Evolutionary conservation across 2,329 filamentous ascomycete species (phyloP).

Genomic region (Trematosphaeria pertusa): DNA sequence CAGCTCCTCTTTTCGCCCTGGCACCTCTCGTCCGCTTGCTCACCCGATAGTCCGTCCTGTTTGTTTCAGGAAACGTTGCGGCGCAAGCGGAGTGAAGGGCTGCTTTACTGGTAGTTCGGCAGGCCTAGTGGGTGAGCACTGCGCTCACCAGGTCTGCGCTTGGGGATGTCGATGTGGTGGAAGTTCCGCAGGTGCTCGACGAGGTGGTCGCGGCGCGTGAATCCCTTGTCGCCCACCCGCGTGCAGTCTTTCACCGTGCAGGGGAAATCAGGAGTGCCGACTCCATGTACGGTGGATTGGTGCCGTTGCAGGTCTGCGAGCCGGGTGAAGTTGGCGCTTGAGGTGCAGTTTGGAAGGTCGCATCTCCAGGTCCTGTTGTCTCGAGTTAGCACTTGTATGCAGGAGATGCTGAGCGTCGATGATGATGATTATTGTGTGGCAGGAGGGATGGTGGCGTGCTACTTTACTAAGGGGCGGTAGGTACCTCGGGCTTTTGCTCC

Average conservation of each 20-base stretch:
- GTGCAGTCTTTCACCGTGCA: slow-evolving; percentile 39
- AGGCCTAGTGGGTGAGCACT: slow-evolving; percentile 37
- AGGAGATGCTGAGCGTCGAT: too few species aligned
- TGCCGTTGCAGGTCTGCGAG: slow-evolving; percentile 46
- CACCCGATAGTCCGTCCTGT: slow-evolving; percentile 9
- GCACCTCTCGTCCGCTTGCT: slow-evolving; percentile 12
- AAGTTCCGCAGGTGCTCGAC: slow-evolving; percentile 64
- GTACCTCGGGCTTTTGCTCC: slow-evolving; percentile 29
- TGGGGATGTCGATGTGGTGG: slow-evolving; percentile 58
- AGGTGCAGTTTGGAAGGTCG: slow-evolving; percentile 37
- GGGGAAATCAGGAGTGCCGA: slow-evolving; percentile 38
- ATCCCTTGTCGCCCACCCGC: slow-evolving; percentile 53
- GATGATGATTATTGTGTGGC: background rate
- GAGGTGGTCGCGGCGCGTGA: slow-evolving; percentile 64
- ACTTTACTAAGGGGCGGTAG: too few species aligned
- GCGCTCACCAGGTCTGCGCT: slow-evolving; percentile 43
- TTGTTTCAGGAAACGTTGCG: slow-evolving; percentile 8
- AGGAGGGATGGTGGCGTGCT: too few species aligned
- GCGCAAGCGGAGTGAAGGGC: slow-evolving; percentile 2
- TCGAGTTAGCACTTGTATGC: slow-evolving; percentile 4
- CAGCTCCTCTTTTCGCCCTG: background rate
- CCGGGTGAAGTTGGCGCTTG: slow-evolving; percentile 43
- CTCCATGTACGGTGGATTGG: slow-evolving; percentile 42
- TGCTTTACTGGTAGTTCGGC: slow-evolving; percentile 16
- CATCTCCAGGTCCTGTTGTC: slow-evolving; percentile 40